phyloP scores from a whole-genome alignment of 1,139 yeast genomes.

The Scheffersomyces quercinus region DNA sequence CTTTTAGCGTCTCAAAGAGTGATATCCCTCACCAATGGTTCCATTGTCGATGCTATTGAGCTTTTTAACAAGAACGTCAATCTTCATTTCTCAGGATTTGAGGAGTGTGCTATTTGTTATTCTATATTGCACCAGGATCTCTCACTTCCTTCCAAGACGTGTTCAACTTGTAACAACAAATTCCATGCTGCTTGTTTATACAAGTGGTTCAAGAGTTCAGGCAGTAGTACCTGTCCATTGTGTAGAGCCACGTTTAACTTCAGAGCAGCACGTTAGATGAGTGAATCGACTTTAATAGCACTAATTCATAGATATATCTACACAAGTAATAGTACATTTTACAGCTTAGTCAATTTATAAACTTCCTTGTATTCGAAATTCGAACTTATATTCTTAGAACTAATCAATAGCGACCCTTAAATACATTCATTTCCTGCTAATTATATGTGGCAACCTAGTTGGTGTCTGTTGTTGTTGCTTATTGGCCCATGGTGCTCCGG shows the following conservation, averaged over 20 bases:
- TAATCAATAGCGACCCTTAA: no score
- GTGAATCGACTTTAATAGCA: neutral
- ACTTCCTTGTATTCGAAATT: no score
- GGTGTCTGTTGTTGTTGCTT: neutral
- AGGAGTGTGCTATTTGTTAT: conserved; percentile 96
- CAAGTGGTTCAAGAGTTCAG: conserved; percentile 96
- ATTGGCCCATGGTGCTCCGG: conserved; percentile 46
- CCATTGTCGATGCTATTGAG: conserved; percentile 79
- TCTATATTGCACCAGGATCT: conserved; percentile 88
- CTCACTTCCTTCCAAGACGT: conserved; percentile 83
- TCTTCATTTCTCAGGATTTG: conserved; percentile 86
- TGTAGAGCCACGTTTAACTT: conserved; percentile 81
- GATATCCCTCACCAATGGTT: conserved; percentile 71
- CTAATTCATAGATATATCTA: no score
- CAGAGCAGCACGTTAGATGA: conserved; percentile 10
- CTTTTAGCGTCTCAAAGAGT: conserved; percentile 84
- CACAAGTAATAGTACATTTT: no score
- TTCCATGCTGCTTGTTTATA: conserved; percentile 97
- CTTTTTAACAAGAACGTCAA: conserved; percentile 78
- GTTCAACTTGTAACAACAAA: conserved; percentile 88
- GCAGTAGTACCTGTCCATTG: conserved; percentile 88
- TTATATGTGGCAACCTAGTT: neutral
- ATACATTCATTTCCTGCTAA: no score
- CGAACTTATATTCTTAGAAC: no score
- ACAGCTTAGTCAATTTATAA: no score